phyloP scores from a whole-genome alignment of 441 rosid genomes.

The Codiaeum variegatum region DNA sequence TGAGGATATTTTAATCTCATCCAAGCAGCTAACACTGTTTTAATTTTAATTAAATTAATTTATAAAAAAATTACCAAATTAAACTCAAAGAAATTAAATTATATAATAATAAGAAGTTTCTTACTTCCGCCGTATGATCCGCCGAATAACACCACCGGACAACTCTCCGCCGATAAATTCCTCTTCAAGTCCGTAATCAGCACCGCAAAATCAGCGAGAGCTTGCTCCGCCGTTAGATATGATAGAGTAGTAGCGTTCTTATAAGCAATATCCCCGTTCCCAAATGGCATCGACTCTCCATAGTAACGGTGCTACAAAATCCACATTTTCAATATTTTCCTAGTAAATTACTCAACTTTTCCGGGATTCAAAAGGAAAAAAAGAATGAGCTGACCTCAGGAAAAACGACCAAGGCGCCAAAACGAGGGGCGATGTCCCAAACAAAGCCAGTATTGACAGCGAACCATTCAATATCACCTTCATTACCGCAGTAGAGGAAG shows the following conservation, averaged over 20 bases:
- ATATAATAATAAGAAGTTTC: conserved; percentile 7
- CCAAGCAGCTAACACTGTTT: conserved; percentile 91
- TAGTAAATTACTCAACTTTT: background rate
- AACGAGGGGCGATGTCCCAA: conserved; percentile 78
- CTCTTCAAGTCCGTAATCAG: conserved; percentile 62
- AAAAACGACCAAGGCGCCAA: conserved; percentile 78
- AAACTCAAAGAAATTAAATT: background rate
- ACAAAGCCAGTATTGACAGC: conserved; percentile 73
- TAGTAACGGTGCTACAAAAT: conserved; percentile 73
- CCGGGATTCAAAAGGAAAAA: background rate
- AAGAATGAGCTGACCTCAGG: conserved; percentile 53
- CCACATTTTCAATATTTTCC: background rate
- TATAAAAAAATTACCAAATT: background rate
- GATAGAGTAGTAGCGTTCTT: conserved; percentile 64
- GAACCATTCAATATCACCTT: conserved; percentile 89
- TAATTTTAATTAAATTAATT: background rate
- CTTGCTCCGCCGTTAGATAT: conserved; percentile 79
- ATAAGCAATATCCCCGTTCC: conserved; percentile 62
- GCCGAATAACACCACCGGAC: conserved; percentile 78
- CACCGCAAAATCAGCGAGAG: conserved; percentile 79
- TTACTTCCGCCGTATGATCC: conserved; percentile 97
- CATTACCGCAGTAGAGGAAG: conserved; percentile 85
- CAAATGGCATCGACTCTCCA: conserved; percentile 82
- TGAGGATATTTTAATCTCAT: conserved; percentile 94
- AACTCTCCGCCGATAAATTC: conserved; percentile 72